Evolutionary conservation across 208 protist species (phyloP), one percentile per base, ranked within the genome.

Genomic region (Balamuthia mandrillaris): DNA sequence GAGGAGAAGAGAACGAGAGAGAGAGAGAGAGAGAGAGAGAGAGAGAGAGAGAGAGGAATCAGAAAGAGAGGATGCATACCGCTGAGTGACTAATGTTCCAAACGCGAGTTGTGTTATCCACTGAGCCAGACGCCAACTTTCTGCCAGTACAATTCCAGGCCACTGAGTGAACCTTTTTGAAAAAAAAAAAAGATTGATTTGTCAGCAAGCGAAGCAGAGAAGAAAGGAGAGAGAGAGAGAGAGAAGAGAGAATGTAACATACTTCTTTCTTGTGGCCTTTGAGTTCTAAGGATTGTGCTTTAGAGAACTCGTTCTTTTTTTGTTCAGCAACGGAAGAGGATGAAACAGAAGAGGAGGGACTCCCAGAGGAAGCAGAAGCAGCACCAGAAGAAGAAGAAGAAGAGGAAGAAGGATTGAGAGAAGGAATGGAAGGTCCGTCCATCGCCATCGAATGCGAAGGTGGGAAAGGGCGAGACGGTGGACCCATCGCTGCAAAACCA

Each of bases 121-220:
- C 87, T 12, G 87, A 87, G n/a, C 87, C 87, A 1, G 87, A 89
- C 5, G 87, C 87, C 21, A 89, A 56, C 63, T 81, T 72, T 1
- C 29, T 18, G 21, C 87, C 87, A 2, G n/a, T 66, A 47, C 63
- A 81, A 63, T 84, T 87, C 87, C 87, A 89, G 2, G 81, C 72
- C n/a, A 89, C 83, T 1, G 87, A 78, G 29, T 89, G 87, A 10
- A 89, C 83, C 65, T 75, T 61, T 54, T n/a, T n/a, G 18, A 54
- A 18, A 54, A 54, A 18, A n/a, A 18, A 9, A 70, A 45, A 12
- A 70, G 21, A 41, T 49, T 9, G 1, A 42, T 6, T 18, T 9
- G 31, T 2, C 35, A 21, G 60, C 16, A 3, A 9, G n/a, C 5
- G 60, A 47, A 10, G 29, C 27, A 24, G 35, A 70, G 33, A 37